phyloP scores from a whole-genome alignment of 2,329 filamentous ascomycete genomes.

The Pseudogymnoascus pannorum region DNA sequence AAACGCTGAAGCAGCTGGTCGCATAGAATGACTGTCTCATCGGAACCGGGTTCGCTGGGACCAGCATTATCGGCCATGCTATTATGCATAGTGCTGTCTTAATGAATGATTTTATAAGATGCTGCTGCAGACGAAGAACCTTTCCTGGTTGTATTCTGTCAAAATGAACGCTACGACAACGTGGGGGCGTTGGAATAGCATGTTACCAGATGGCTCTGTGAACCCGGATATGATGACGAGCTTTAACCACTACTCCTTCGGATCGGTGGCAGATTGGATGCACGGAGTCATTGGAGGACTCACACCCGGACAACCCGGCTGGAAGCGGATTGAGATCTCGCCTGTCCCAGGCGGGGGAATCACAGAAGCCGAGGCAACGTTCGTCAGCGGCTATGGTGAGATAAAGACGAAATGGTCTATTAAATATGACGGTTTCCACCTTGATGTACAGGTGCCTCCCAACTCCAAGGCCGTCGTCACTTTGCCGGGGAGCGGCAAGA shows the following conservation, averaged over 20 bases:
- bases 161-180: constrained; percentile 30
- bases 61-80: constrained; percentile 15
- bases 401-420: background rate
- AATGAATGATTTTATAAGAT: constrained; percentile 24
- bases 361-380: constrained; percentile 1
- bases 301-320: constrained; percentile 22
- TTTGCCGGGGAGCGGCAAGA: background rate
- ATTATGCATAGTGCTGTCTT: background rate
- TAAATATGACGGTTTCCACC: background rate
- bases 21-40: constrained; percentile 5
- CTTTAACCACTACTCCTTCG: constrained; percentile 33
- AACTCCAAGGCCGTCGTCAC: constrained; percentile 17
- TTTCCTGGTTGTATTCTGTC: constrained; percentile 27
- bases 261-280: constrained; percentile 31
- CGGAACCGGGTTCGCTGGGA: constrained; percentile 20
- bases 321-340: constrained; percentile 18
- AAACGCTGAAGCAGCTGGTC: constrained; percentile 10
- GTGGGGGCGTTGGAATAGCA: constrained; percentile 32
- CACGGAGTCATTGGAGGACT: constrained; percentile 29
- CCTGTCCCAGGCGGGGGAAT: background rate
- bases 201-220: constrained; percentile 27
- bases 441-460: constrained; percentile 21
- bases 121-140: constrained; percentile 27
- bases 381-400: background rate
- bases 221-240: constrained; percentile 32